These are phyloP conservation scores for Starmerella asiatica DNA, from an alignment of 805 yeast genomes.

Conservation along the genomic window DNA sequence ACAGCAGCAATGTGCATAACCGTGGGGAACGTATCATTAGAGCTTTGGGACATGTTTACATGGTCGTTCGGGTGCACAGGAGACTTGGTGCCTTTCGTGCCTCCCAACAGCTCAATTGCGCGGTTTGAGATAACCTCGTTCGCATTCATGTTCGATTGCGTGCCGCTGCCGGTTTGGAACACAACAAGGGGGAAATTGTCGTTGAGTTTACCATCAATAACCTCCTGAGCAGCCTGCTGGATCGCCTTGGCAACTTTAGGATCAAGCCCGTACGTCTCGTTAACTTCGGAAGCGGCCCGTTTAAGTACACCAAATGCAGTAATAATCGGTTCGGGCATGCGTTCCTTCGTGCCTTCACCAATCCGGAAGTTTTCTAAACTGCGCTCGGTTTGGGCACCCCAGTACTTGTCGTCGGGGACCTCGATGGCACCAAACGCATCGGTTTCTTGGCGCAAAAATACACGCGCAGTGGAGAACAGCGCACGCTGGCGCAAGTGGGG, in stretches of 20 bases:
- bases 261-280: conserved; percentile 72
- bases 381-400: conserved; percentile 96
- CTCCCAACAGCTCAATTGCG: conserved; percentile 93
- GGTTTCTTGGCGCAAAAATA: conserved; percentile 54
- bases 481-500: neutral
- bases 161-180: conserved; percentile 98
- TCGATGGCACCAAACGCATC: conserved; percentile 97
- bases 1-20: conserved; percentile 99
- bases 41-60: conserved; percentile 96
- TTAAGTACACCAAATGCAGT: conserved; percentile 87
- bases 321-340: conserved; percentile 82
- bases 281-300: conserved; percentile 88
- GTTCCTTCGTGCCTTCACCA: conserved; percentile 73
- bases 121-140: conserved; percentile 97
- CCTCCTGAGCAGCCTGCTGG: conserved; percentile 90
- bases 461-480: conserved; percentile 7
- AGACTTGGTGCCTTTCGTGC: conserved; percentile 75
- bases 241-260: conserved; percentile 74
- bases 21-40: conserved; percentile 98
- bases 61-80: conserved; percentile 99
- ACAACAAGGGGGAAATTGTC: conserved; percentile 97
- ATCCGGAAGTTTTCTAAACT: conserved; percentile 88
- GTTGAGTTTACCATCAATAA: conserved; percentile 74
- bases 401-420: conserved; percentile 73
- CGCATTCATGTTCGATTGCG: conserved; percentile 98